A percentile compares a stretch with the other conserved stretches of the same genome.
These are phyloP conservation scores for Entelexis paramagnoliae DNA, from an alignment of 1,139 yeast genomes.

Conservation along the genomic window DNA sequence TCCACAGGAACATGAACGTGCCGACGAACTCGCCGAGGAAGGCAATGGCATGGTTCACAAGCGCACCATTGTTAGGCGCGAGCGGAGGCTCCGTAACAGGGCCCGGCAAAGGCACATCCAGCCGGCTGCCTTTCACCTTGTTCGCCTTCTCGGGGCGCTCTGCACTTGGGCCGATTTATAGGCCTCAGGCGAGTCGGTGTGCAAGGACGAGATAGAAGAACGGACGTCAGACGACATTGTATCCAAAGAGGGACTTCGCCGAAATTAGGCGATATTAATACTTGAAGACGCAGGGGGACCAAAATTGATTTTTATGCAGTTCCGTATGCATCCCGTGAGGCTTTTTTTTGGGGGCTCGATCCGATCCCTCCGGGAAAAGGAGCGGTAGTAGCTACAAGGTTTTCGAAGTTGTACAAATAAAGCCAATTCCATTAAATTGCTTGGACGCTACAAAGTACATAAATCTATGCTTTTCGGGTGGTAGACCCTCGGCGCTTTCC, in stretches of 20 bases:
- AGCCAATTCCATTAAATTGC: neutral
- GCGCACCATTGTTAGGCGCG: slow-evolving; percentile 3
- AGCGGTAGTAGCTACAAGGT: neutral
- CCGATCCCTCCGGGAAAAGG: neutral
- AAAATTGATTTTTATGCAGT: neutral
- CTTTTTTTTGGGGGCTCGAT: neutral
- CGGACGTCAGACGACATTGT: neutral
- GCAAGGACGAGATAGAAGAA: neutral
- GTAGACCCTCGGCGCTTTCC: too few relatives aligned
- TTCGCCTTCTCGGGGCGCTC: neutral
- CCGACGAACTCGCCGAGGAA: slow-evolving; percentile 5
- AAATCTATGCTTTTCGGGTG: too few relatives aligned
- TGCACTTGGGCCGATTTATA: neutral
- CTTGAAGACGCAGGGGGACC: neutral
- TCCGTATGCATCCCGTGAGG: neutral
- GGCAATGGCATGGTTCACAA: slow-evolving; percentile 3
- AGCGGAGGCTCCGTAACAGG: slow-evolving; percentile 5
- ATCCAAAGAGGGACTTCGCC: neutral
- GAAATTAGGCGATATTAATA: neutral
- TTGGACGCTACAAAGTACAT: too few relatives aligned
- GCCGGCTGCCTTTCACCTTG: neutral
- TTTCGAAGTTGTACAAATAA: neutral
- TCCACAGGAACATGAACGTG: slow-evolving; percentile 7
- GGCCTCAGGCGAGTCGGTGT: neutral
- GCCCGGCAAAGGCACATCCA: neutral